These are phyloP conservation scores for Lachancea kluyveri DNA, from an alignment of 805 yeast species.

Conservation along the genomic window DNA sequence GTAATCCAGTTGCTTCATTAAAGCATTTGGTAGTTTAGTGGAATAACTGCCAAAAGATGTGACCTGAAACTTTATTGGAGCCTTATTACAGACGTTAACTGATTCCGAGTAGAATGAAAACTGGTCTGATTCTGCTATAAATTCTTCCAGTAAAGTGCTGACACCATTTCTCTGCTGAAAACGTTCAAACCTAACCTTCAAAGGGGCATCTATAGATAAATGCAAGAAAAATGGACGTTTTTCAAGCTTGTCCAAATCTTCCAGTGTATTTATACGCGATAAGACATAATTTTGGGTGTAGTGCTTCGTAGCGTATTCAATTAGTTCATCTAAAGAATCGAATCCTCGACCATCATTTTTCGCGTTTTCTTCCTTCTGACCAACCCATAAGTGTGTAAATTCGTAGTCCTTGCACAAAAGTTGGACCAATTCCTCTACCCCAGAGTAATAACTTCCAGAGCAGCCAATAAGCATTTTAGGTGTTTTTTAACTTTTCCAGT, in stretches of 20 bases:
- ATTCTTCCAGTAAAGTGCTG: conserved; percentile 4
- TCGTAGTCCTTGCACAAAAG: no score
- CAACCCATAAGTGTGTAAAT: no score
- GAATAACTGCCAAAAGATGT: conserved; percentile 2
- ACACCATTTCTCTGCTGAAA: conserved; percentile 1
- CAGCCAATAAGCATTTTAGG: no score
- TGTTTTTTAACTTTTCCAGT: no score
- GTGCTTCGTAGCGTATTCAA: conserved; percentile 55
- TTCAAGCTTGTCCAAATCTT: conserved; percentile 40
- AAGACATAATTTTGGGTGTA: conserved; percentile 64
- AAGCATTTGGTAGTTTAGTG: neutral
- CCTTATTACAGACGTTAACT: conserved; percentile 4
- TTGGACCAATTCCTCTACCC: no score
- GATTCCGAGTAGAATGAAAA: conserved; percentile 4
- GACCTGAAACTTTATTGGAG: conserved; percentile 5
- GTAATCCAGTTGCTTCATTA: conserved; percentile 3
- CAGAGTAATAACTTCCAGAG: no score
- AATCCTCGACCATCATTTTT: no score
- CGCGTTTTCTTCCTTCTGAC: conserved; percentile 9
- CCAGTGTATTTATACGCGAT: conserved; percentile 39
- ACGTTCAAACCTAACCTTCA: conserved; percentile 35
- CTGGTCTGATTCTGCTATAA: conserved; percentile 3
- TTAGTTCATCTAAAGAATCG: conserved; percentile 40
- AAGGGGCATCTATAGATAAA: conserved; percentile 69
- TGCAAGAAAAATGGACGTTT: conserved; percentile 84